Conservation (phyloP, 441 rosid genomes). For the Croton setiger region DNA sequence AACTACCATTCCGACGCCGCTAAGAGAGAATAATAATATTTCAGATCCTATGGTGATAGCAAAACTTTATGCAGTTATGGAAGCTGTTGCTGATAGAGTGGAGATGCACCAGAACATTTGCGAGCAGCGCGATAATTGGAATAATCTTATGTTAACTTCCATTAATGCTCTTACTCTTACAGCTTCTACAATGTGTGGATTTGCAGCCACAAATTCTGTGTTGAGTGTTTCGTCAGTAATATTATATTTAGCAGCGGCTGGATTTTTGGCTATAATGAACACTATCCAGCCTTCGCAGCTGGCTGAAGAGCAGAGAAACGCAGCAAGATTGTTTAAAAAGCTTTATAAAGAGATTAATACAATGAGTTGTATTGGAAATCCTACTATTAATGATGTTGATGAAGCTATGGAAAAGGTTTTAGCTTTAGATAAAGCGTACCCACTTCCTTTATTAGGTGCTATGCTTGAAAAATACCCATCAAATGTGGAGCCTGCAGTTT, state of each 20-base stretch:
- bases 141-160: slow-evolving; percentile 32
- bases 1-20: slow-evolving; percentile 4
- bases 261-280: slow-evolving; percentile 21
- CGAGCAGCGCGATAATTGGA: slow-evolving; percentile 35
- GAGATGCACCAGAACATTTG: slow-evolving; percentile 37
- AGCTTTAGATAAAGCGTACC: slow-evolving; percentile 35
- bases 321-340: slow-evolving; percentile 34
- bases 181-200: slow-evolving; percentile 22
- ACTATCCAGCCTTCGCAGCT: slow-evolving; percentile 33
- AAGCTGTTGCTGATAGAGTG: slow-evolving; percentile 27
- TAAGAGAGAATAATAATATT: slow-evolving; percentile 11
- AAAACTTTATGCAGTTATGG: slow-evolving; percentile 30
- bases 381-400: slow-evolving; percentile 20
- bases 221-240: slow-evolving; percentile 27
- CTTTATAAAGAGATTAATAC: slow-evolving; percentile 24
- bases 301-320: slow-evolving; percentile 41
- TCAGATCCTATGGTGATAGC: slow-evolving; percentile 23
- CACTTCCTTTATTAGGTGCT: slow-evolving; percentile 31
- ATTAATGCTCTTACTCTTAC: slow-evolving; percentile 32
- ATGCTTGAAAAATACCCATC: slow-evolving; percentile 36
- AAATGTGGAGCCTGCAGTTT: slow-evolving; percentile 26
- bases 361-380: slow-evolving; percentile 15
- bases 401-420: slow-evolving; percentile 26
- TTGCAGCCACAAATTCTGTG: slow-evolving; percentile 11
- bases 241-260: slow-evolving; percentile 27